These are phyloP conservation scores for Fusarium nygamai DNA, from an alignment of 2,329 filamentous ascomycete genomes.

Conservation along the genomic window DNA sequence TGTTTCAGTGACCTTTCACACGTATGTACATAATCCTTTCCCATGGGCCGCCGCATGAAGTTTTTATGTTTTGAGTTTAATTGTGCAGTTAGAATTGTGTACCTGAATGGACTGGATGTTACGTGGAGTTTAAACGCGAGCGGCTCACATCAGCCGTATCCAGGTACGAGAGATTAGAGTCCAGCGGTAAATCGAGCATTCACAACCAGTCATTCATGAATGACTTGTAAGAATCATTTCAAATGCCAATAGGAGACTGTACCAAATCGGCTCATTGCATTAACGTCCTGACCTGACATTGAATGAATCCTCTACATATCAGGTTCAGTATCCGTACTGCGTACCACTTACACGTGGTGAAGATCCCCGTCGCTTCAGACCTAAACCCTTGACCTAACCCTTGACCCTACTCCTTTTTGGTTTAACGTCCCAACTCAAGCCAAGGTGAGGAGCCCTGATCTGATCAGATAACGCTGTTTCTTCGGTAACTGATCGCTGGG, in stretches of 20 bases:
- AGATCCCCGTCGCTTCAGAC: slow-evolving; percentile 17
- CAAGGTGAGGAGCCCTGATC: slow-evolving; percentile 31
- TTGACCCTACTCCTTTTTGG: slow-evolving; percentile 28
- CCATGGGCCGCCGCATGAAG: background rate
- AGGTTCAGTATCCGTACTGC: background rate
- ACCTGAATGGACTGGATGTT: background rate
- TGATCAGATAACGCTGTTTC: slow-evolving; percentile 34
- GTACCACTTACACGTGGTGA: slow-evolving; percentile 34
- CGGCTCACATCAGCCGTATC: slow-evolving; percentile 21
- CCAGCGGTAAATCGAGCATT: background rate
- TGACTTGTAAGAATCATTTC: background rate
- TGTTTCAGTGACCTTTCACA: slow-evolving; percentile 9
- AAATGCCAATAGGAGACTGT: background rate
- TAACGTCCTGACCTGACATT: background rate
- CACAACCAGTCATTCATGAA: slow-evolving; percentile 4
- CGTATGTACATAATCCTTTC: background rate
- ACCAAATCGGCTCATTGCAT: background rate
- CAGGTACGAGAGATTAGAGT: slow-evolving; percentile 1
- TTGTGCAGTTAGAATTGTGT: slow-evolving; percentile 4
- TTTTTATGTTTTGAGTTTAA: slow-evolving; percentile 21
- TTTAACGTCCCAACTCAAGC: slow-evolving; percentile 4
- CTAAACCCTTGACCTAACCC: slow-evolving; percentile 30
- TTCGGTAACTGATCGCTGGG: slow-evolving; percentile 3
- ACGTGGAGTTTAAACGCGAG: slow-evolving; percentile 19
- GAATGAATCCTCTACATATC: background rate